A percentile compares a stretch with the other conserved stretches of the same genome.
Conservation (phyloP, 2,329 filamentous ascomycete species). For the Trichoderma sp. region DNA sequence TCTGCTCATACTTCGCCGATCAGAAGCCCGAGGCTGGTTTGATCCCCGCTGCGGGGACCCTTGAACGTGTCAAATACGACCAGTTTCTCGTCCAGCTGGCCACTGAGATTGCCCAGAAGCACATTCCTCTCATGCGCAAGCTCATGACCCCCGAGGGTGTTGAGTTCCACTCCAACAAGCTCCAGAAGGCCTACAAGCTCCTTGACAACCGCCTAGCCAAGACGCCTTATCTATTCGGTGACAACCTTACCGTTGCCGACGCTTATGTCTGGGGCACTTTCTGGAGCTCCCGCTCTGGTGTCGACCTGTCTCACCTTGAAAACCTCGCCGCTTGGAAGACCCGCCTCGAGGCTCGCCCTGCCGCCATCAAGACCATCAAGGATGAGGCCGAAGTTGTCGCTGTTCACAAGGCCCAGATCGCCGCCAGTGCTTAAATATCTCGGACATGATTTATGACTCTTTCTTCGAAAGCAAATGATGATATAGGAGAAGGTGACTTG, state of each 20-base stretch:
- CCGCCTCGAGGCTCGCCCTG: not conserved
- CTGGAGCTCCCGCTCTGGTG: slow-evolving; percentile 3
- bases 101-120: slow-evolving; percentile 6
- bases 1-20: slow-evolving; percentile 8
- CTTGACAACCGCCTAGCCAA: not conserved
- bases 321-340: not conserved
- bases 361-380: not conserved
- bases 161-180: not conserved
- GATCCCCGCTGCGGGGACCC: not conserved
- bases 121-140: slow-evolving; percentile 10
- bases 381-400: not conserved
- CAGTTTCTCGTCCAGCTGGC: not conserved
- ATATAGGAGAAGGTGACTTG: not conserved
- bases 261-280: slow-evolving; percentile 12
- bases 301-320: not conserved
- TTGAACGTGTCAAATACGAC: slow-evolving; percentile 6
- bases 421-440: not conserved
- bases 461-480: not conserved
- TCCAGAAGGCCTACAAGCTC: not conserved
- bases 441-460: too few species aligned
- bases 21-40: not conserved
- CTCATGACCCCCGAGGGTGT: slow-evolving; percentile 1
- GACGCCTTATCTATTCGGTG: not conserved
- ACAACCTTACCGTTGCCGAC: not conserved
- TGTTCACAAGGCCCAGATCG: not conserved